These are phyloP conservation scores for Colletotrichum sp. DNA, from an alignment of 2,329 filamentous ascomycete genomes.

Conservation along the genomic window DNA sequence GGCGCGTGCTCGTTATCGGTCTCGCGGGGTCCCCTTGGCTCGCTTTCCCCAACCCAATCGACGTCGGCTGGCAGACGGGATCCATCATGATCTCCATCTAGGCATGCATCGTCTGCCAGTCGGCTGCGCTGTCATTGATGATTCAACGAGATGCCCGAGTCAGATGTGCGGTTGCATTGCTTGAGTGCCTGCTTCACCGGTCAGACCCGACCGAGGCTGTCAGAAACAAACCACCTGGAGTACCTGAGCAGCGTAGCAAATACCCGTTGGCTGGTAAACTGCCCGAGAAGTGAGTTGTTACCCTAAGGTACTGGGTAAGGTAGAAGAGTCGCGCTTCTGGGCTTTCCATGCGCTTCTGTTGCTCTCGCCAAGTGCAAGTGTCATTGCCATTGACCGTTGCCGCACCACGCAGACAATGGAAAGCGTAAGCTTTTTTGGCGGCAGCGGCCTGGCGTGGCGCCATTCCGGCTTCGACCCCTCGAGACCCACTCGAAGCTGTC, in stretches of 20 bases:
- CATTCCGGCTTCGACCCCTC: neutral
- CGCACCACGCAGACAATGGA: neutral
- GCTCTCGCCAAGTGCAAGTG: neutral
- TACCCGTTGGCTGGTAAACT: neutral
- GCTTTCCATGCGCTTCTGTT: neutral
- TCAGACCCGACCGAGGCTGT: neutral
- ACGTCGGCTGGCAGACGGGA: neutral
- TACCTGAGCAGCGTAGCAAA: neutral
- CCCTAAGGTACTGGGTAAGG: too few relatives aligned
- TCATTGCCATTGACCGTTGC: neutral
- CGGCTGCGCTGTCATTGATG: neutral
- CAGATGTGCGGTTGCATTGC: neutral
- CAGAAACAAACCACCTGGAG: neutral
- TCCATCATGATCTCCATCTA: neutral
- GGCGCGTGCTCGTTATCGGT: slow-evolving; percentile 9
- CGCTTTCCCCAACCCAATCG: neutral
- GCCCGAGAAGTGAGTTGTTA: neutral
- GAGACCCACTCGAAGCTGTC: neutral
- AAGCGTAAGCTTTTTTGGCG: neutral
- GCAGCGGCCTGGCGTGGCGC: neutral
- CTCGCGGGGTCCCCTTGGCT: neutral
- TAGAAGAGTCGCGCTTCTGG: neutral
- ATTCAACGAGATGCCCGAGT: neutral
- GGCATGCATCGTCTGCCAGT: neutral
- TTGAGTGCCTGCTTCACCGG: neutral